Percentiles rank a stretch among this genome's conserved stretches.
phyloP scores from a whole-genome alignment of 1,284 basidiomycete species.

The Tilletia setariae region DNA sequence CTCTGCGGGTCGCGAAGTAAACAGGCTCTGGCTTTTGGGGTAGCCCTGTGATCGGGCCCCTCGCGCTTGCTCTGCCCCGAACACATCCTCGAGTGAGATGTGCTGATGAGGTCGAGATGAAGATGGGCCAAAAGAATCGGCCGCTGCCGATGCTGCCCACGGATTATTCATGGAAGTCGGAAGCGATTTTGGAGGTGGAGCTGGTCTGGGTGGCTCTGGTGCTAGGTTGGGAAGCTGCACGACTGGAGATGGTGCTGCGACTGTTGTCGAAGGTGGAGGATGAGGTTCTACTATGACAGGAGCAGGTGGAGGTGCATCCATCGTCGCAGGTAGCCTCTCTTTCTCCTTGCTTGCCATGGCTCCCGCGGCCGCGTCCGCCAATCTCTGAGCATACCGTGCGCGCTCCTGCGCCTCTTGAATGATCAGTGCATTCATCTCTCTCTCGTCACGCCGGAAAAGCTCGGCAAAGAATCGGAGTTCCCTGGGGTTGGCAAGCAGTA shows the following conservation, averaged over 20 bases:
- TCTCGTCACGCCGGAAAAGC: constrained; percentile 20
- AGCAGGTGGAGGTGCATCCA: too few relatives aligned
- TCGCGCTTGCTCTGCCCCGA: constrained; percentile 6
- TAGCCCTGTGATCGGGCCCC: too few relatives aligned
- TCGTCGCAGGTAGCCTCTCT: too few relatives aligned
- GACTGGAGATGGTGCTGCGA: too few relatives aligned
- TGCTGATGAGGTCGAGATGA: neutral
- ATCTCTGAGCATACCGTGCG: constrained; percentile 7
- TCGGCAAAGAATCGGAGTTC: constrained; percentile 23
- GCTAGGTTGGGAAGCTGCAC: too few relatives aligned
- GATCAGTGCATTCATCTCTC: constrained; percentile 22
- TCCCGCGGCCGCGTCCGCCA: constrained; percentile 10
- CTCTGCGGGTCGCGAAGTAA: too few relatives aligned
- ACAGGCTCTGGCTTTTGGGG: too few relatives aligned
- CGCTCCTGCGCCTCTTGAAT: constrained; percentile 19
- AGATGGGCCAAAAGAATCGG: neutral
- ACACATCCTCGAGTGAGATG: constrained; percentile 2
- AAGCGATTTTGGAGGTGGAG: too few relatives aligned
- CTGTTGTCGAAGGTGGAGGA: too few relatives aligned
- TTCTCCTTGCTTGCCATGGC: constrained; percentile 1
- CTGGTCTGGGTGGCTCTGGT: too few relatives aligned
- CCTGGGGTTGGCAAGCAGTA: constrained; percentile 37
- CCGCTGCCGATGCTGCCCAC: neutral
- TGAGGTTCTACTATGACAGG: too few relatives aligned
- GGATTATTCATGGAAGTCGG: neutral